A percentile compares a stretch with the other conserved stretches of the same genome.
phyloP scores from a whole-genome alignment of 805 yeast species.

The Blastobotrys peoriensis region DNA sequence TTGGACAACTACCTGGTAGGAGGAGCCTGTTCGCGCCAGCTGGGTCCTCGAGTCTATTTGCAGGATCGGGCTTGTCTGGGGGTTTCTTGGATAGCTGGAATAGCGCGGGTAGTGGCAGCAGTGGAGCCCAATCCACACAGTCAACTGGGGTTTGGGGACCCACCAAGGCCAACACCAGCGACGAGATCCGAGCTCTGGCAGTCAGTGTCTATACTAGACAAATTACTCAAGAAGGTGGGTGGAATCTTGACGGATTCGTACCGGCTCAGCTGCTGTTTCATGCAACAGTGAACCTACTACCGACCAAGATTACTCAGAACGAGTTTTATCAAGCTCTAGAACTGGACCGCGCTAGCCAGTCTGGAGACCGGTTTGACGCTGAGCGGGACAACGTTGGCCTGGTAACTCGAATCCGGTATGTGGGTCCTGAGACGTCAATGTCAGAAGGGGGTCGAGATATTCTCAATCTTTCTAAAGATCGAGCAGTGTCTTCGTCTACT shows the following conservation, averaged over 20 bases:
- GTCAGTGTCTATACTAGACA: conserved; percentile 18
- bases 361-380: conserved; percentile 21
- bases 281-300: conserved; percentile 19
- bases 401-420: conserved; percentile 23
- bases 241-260: conserved; percentile 26
- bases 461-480: too few species aligned
- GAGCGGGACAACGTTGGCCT: conserved; percentile 30
- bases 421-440: conserved; percentile 8
- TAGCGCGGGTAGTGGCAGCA: too few species aligned
- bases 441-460: too few species aligned
- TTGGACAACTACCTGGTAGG: too few species aligned
- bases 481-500: too few species aligned
- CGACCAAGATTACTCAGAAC: conserved; percentile 20
- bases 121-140: too few species aligned
- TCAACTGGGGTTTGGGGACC: too few species aligned
- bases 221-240: neutral
- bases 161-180: too few species aligned
- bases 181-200: conserved; percentile 22
- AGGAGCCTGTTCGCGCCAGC: too few species aligned
- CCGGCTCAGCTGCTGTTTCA: conserved; percentile 31
- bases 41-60: too few species aligned
- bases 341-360: conserved; percentile 4
- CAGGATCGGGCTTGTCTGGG: too few species aligned
- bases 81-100: too few species aligned
- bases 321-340: conserved; percentile 18